Percentiles rank a stretch among this genome's conserved stretches.
Conservation (phyloP, 2,329 filamentous ascomycete genomes). For the Fusarium citri region DNA sequence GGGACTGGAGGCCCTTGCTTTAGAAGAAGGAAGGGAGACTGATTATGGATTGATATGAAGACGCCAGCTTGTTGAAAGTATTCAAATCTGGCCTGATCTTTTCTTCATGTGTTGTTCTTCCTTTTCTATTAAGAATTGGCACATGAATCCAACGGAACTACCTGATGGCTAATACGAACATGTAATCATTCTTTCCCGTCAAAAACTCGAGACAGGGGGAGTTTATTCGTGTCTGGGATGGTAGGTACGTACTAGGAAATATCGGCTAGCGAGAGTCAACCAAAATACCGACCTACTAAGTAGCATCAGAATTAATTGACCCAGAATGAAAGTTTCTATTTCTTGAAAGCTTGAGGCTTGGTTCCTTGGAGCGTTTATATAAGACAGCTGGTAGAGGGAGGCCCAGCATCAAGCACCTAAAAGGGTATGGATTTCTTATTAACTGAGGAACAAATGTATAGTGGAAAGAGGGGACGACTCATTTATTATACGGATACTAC, state of each 20-base stretch:
- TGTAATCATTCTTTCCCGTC: neutral
- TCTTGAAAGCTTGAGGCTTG: neutral
- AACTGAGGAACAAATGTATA: neutral
- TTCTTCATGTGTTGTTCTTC: neutral
- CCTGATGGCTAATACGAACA: neutral
- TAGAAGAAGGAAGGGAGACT: slow-evolving; percentile 3
- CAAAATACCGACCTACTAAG: too few relatives aligned
- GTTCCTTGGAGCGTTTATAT: neutral
- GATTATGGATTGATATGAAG: neutral
- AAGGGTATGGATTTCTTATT: too few relatives aligned
- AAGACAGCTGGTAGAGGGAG: neutral
- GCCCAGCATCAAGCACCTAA: neutral
- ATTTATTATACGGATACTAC: neutral
- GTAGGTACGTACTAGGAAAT: neutral
- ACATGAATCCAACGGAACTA: too few relatives aligned
- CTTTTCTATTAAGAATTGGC: neutral
- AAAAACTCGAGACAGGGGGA: neutral
- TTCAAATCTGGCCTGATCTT: neutral
- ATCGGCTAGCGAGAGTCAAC: neutral
- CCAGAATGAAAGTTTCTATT: neutral
- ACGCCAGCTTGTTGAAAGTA: neutral
- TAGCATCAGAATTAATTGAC: neutral
- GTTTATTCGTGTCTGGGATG: neutral
- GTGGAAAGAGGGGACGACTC: neutral
- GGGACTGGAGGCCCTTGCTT: slow-evolving; percentile 10